phyloP scores from a whole-genome alignment of 2,329 filamentous ascomycete genomes.

The Fonsecaea pedrosoi region DNA sequence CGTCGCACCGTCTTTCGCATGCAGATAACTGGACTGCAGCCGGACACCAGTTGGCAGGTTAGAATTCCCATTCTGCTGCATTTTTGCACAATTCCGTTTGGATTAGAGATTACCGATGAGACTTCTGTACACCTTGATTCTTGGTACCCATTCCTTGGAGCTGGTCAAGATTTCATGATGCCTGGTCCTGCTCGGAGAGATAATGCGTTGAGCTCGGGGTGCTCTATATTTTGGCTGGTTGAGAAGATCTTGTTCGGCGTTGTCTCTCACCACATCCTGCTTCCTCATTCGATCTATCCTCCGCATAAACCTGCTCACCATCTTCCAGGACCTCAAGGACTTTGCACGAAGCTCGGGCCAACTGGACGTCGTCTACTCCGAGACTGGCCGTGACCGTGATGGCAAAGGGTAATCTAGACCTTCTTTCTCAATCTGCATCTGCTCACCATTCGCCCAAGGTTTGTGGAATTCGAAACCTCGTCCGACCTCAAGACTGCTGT shows the following conservation, averaged over 20 bases:
- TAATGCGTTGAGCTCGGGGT: neutral
- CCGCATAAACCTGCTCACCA: conserved; percentile 25
- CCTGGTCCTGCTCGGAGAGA: neutral
- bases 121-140: neutral
- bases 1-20: conserved; percentile 95
- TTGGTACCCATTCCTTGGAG: neutral
- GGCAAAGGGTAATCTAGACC: conserved; percentile 77
- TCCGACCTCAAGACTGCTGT: conserved; percentile 88
- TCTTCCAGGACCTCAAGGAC: conserved; percentile 94
- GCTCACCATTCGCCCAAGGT: conserved; percentile 61
- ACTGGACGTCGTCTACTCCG: conserved; percentile 96
- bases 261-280: neutral
- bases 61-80: conserved; percentile 56
- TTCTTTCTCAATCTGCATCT: conserved; percentile 30
- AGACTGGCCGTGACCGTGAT: conserved; percentile 89
- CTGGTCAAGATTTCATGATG: neutral
- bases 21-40: conserved; percentile 95
- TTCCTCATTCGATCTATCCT: neutral
- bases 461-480: conserved; percentile 96
- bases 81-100: neutral
- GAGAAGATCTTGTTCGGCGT: neutral
- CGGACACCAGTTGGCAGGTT: conserved; percentile 99
- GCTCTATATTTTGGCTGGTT: neutral
- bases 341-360: conserved; percentile 91
- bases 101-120: neutral